A percentile compares a stretch with the other conserved stretches of the same genome.
phyloP scores from a whole-genome alignment of 306 rosid genomes.

The Cucumis melo region DNA sequence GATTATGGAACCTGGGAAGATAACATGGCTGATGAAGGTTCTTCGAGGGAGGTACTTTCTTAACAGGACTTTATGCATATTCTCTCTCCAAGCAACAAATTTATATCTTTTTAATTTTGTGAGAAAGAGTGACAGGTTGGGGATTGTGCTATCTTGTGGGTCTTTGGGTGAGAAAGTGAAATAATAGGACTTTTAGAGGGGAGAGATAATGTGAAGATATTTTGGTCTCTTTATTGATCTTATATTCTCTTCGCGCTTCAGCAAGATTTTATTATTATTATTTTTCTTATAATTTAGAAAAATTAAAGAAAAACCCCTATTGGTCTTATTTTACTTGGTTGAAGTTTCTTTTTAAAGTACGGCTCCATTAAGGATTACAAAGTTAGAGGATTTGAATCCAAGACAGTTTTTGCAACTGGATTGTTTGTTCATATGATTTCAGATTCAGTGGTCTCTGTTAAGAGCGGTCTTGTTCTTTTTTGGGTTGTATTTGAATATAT shows the following conservation, averaged over 20 bases:
- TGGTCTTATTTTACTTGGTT: neutral
- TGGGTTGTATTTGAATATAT: too few species aligned
- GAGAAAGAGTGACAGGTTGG: neutral
- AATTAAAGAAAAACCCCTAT: neutral
- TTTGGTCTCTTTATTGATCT: neutral
- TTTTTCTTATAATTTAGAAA: too few species aligned
- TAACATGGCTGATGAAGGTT: constrained; percentile 25
- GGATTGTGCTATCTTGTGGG: neutral
- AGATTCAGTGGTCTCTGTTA: too few species aligned
- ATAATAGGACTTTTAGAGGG: neutral
- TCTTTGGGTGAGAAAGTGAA: neutral
- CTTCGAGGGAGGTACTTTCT: constrained; percentile 35
- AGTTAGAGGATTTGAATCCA: too few species aligned
- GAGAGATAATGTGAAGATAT: neutral
- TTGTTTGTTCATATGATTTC: too few species aligned
- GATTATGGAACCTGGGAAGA: constrained; percentile 66
- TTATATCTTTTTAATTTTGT: neutral
- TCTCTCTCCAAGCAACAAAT: neutral
- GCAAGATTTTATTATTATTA: neutral
- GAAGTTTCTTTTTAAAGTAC: neutral
- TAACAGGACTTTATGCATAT: neutral
- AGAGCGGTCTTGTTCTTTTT: too few species aligned
- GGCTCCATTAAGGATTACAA: too few species aligned
- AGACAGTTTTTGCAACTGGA: too few species aligned
- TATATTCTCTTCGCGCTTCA: neutral